These are phyloP conservation scores for Naumovozyma baii DNA, from an alignment of 805 yeast genomes.

Conservation along the genomic window DNA sequence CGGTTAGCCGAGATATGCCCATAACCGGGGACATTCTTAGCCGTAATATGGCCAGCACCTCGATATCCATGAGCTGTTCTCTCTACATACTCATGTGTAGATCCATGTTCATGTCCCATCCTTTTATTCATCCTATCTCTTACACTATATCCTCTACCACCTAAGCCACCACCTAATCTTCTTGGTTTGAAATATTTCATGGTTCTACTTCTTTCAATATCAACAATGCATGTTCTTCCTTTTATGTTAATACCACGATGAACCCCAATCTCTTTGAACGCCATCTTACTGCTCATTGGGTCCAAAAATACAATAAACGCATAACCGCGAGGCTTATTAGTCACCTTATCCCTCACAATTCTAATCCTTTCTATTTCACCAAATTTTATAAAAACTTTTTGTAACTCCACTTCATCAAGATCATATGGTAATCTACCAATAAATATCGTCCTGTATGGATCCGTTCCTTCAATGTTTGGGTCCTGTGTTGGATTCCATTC, in stretches of 20 bases:
- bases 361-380: constrained; percentile 63
- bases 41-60: too few relatives aligned
- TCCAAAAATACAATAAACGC: constrained; percentile 68
- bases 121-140: not conserved
- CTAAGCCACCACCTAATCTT: constrained; percentile 86
- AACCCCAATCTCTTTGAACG: constrained; percentile 43
- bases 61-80: not conserved
- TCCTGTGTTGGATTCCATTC: constrained; percentile 51
- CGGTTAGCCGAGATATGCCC: too few relatives aligned
- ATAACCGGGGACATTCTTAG: not conserved
- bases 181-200: constrained; percentile 62
- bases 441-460: constrained; percentile 73
- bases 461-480: constrained; percentile 46
- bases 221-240: constrained; percentile 53
- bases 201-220: constrained; percentile 60
- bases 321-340: constrained; percentile 63
- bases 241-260: constrained; percentile 42
- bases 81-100: not conserved
- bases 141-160: constrained; percentile 57
- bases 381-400: constrained; percentile 47
- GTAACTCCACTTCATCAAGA: constrained; percentile 58
- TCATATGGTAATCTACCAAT: constrained; percentile 61
- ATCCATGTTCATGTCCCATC: not conserved
- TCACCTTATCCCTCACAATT: constrained; percentile 44
- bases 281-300: constrained; percentile 50